Evolutionary conservation across 2,329 filamentous ascomycete genomes (phyloP), one percentile per base, ranked within the genome.

Genomic region (Sporothrix curviconia): DNA sequence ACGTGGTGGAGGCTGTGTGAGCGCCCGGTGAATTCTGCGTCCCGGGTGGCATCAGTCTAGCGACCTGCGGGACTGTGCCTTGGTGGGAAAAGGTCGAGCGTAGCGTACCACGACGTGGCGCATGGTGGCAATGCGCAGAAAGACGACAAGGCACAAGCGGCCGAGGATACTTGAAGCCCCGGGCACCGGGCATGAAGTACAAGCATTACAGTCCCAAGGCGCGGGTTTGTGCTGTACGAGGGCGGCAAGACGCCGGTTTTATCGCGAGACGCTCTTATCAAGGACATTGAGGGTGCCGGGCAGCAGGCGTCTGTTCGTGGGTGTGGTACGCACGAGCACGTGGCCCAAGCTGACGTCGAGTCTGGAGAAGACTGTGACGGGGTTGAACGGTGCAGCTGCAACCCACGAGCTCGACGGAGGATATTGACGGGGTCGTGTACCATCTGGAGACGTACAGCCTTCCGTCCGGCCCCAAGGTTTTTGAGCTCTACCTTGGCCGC

Each of bases 131-230:
- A 51, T 11, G 19, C 42, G 12, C 42, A 12, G 34, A 7, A 9
- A 14, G 17, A 11, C 3, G 34, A 15, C 5, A 14, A 30, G 7
- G 30, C 28, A 12, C 4, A 53, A 69, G 1, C 59, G 28, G 8
- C n/a, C 49, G 24, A 1, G 49, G 61, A n/a, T 22, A n/a, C 28
- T 19, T n/a, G 6, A 46, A 42, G 28, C 94, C 94, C 0, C 80
- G 90, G 57, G 94, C 94, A 1, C 94, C 94, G 0, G 94, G 94
- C 1, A 99, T 99, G 94, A 99, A 99, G 73, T 99, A 99, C 70
- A 90, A 94, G 68, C 94, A 99, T 70, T 99, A 99, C 68, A 95
- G 92, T 43, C 94, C 94, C 1, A 89, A 86, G 70, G 95, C 94
- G 1, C 84, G 80, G 46, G 92, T 99, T n/a, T 2, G 76, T 95